These are phyloP conservation scores for Leishmania major DNA, from an alignment of 208 protist species.

Conservation along the genomic window DNA sequence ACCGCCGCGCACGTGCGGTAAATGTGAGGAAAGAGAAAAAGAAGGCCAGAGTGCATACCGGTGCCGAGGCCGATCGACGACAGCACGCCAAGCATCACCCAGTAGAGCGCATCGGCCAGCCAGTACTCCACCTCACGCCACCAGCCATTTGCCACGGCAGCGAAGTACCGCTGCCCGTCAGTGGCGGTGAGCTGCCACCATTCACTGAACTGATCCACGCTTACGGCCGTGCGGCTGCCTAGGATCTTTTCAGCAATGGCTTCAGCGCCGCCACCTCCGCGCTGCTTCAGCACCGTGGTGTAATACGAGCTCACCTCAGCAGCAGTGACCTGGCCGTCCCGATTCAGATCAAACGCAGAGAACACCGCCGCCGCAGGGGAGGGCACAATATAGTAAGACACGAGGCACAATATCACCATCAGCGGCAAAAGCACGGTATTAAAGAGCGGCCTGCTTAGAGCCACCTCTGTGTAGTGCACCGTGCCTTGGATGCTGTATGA, in stretches of 20 bases:
- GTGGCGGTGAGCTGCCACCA: constrained; percentile 65
- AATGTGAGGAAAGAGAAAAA: constrained; percentile 96
- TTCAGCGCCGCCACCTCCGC: background rate
- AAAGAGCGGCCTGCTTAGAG: constrained; percentile 32
- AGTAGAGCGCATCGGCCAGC: constrained; percentile 84
- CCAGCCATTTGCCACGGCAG: constrained; percentile 49
- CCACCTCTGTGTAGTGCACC: constrained; percentile 15
- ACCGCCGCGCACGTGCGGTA: constrained; percentile 89
- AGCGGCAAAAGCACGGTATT: constrained; percentile 48
- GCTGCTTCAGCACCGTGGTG: constrained; percentile 29
- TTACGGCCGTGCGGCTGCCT: constrained; percentile 31
- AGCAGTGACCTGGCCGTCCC: constrained; percentile 50
- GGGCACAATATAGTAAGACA: constrained; percentile 54
- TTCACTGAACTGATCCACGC: constrained; percentile 38
- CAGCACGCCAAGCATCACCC: constrained; percentile 90
- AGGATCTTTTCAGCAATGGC: constrained; percentile 31
- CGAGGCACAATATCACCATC: constrained; percentile 29
- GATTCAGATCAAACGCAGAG: constrained; percentile 46
- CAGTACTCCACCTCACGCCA: constrained; percentile 86
- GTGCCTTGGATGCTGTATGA: constrained; percentile 28
- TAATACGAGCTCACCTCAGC: constrained; percentile 71
- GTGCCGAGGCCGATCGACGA: constrained; percentile 94
- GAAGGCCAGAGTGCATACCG: constrained; percentile 95
- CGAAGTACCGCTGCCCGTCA: constrained; percentile 37
- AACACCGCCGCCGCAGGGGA: constrained; percentile 45